phyloP scores from a whole-genome alignment of 495 filamentous ascomycete species.

The Corynascus novoguineensis region DNA sequence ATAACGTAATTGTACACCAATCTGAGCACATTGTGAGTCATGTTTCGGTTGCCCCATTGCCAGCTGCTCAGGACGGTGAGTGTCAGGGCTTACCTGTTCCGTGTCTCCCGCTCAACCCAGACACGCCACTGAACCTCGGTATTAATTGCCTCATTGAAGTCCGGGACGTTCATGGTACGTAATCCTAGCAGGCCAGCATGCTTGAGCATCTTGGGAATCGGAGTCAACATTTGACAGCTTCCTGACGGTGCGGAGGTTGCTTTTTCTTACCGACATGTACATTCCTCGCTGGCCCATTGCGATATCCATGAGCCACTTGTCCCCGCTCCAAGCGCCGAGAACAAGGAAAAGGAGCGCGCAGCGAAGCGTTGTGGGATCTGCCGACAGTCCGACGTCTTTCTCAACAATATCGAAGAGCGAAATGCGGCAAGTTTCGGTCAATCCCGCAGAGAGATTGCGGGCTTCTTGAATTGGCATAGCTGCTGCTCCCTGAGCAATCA shows the following conservation, averaged over 20 bases:
- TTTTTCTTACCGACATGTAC: slow-evolving; percentile 54
- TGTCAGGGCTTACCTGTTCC: slow-evolving; percentile 46
- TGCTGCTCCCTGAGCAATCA: slow-evolving; percentile 61
- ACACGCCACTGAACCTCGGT: slow-evolving; percentile 49
- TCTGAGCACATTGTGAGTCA: slow-evolving; percentile 31
- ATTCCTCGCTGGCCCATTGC: slow-evolving; percentile 63
- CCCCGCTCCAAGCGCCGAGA: slow-evolving; percentile 59
- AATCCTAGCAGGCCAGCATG: slow-evolving; percentile 48
- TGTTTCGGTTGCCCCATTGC: background rate
- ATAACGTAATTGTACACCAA: slow-evolving; percentile 61
- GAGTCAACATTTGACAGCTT: background rate
- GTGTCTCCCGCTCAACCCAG: slow-evolving; percentile 54
- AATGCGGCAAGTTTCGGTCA: slow-evolving; percentile 61
- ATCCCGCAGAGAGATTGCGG: slow-evolving; percentile 52
- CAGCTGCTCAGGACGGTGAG: background rate
- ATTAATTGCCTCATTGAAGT: slow-evolving; percentile 30
- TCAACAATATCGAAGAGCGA: slow-evolving; percentile 61
- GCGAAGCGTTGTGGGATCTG: slow-evolving; percentile 52
- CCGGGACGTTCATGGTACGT: slow-evolving; percentile 32
- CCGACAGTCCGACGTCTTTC: slow-evolving; percentile 56
- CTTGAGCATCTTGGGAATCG: slow-evolving; percentile 46
- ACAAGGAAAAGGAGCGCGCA: slow-evolving; percentile 58
- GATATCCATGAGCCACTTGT: slow-evolving; percentile 68
- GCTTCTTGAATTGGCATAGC: slow-evolving; percentile 53
- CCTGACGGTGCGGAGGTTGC: background rate